Percentiles rank a stretch among this genome's conserved stretches.
phyloP scores from a whole-genome alignment of 2,329 filamentous ascomycete genomes.

The Ceratocystis lukuohia region DNA sequence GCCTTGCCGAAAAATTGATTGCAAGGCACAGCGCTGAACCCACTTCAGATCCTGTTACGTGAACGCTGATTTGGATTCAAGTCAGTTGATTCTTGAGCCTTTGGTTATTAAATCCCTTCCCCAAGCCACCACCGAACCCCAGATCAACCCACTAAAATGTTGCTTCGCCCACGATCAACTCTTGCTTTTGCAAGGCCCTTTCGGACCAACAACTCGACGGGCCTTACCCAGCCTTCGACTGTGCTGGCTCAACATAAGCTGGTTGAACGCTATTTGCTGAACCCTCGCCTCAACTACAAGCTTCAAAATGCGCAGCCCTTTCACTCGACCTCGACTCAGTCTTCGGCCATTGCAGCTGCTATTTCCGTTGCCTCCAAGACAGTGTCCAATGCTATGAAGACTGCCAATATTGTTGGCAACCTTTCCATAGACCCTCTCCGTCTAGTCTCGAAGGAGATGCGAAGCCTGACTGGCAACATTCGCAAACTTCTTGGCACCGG shows the following conservation, averaged over 20 bases:
- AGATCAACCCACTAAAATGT: conserved; percentile 10
- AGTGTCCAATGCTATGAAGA: conserved; percentile 52
- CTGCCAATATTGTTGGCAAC: conserved; percentile 43
- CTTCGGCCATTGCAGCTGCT: conserved; percentile 63
- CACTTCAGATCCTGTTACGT: background rate
- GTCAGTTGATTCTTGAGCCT: conserved; percentile 13
- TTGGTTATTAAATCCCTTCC: conserved; percentile 8
- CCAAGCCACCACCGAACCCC: background rate
- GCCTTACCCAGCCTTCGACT: conserved; percentile 11
- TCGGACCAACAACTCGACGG: conserved; percentile 4
- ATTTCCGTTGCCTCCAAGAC: conserved; percentile 58
- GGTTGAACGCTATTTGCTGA: conserved; percentile 14
- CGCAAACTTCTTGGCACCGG: conserved; percentile 84
- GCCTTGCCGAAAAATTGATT: conserved; percentile 13
- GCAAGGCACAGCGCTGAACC: conserved; percentile 1
- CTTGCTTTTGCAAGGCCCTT: conserved; percentile 13
- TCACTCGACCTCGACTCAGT: conserved; percentile 33
- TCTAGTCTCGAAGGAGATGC: conserved; percentile 91
- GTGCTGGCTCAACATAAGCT: conserved; percentile 12
- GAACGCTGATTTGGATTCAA: conserved; percentile 9
- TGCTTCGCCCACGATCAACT: conserved; percentile 16
- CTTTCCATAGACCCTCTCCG: conserved; percentile 77
- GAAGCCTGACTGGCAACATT: conserved; percentile 88
- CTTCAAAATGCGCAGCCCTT: conserved; percentile 26
- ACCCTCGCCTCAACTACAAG: conserved; percentile 16